Percentiles rank a stretch among this genome's conserved stretches.
phyloP scores from a whole-genome alignment of 1,139 yeast genomes.

The Candida smagusa region DNA sequence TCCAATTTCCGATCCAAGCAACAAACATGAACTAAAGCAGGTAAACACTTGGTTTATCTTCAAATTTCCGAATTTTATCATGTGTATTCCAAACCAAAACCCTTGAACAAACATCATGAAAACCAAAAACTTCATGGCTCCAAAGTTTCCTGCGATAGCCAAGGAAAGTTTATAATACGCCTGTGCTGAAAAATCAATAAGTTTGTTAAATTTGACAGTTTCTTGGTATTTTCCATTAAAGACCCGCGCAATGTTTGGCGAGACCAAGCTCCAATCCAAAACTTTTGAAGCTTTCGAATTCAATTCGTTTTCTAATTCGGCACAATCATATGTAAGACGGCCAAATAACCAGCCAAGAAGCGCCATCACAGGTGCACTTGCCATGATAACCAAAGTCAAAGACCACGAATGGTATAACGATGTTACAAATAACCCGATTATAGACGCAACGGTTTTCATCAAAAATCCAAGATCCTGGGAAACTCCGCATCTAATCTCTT shows the following conservation, averaged over 20 bases:
- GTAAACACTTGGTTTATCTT: constrained; percentile 67
- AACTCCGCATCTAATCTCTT: constrained; percentile 68
- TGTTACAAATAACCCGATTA: constrained; percentile 56
- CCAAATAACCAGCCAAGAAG: constrained; percentile 51
- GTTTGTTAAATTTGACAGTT: constrained; percentile 34
- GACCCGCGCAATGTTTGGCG: constrained; percentile 58
- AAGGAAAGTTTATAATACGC: constrained; percentile 48
- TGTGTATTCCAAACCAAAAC: constrained; percentile 79
- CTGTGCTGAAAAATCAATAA: constrained; percentile 42
- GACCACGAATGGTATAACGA: constrained; percentile 83
- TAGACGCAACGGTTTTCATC: constrained; percentile 49
- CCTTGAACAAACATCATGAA: constrained; percentile 85
- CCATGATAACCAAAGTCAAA: constrained; percentile 69
- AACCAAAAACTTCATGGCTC: constrained; percentile 53
- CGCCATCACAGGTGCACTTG: constrained; percentile 67
- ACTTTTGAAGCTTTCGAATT: constrained; percentile 58
- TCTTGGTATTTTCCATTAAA: constrained; percentile 61
- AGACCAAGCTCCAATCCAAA: constrained; percentile 66
- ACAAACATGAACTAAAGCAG: constrained; percentile 76
- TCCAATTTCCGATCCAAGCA: constrained; percentile 59
- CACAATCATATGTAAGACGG: constrained; percentile 43
- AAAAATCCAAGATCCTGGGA: constrained; percentile 65
- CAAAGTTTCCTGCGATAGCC: constrained; percentile 55
- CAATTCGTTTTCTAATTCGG: constrained; percentile 54
- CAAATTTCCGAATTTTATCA: constrained; percentile 51